These are phyloP conservation scores for Panaeolus cyanescens DNA, from an alignment of 768 basidiomycete species.

Conservation along the genomic window DNA sequence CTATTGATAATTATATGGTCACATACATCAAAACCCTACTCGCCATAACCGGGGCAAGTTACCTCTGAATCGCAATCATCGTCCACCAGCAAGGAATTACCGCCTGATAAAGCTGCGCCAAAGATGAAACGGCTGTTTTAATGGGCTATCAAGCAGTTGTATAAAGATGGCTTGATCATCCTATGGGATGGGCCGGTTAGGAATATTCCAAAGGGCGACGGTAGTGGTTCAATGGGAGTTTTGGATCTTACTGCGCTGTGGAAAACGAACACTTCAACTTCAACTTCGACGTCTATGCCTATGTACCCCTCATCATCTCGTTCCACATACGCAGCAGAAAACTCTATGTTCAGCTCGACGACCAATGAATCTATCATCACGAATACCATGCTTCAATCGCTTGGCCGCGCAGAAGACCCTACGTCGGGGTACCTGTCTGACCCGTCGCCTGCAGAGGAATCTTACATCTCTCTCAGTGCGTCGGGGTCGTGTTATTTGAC, in stretches of 20 bases:
- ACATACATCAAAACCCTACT: too few relatives aligned
- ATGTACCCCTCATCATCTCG: slow-evolving; percentile 12
- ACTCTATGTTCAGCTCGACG: slow-evolving; percentile 30
- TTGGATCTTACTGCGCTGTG: slow-evolving; percentile 42
- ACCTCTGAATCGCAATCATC: too few relatives aligned
- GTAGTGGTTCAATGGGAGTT: background rate
- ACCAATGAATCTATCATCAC: slow-evolving; percentile 12
- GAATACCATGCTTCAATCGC: slow-evolving; percentile 3
- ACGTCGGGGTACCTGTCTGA: slow-evolving; percentile 60
- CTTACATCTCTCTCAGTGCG: slow-evolving; percentile 64
- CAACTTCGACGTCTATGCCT: background rate
- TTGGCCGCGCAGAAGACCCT: slow-evolving; percentile 30
- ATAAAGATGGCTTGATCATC: slow-evolving; percentile 73
- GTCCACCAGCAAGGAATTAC: slow-evolving; percentile 6
- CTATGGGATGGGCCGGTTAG: slow-evolving; percentile 69
- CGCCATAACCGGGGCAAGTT: too few relatives aligned
- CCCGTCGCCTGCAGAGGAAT: slow-evolving; percentile 59
- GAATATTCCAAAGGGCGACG: slow-evolving; percentile 23
- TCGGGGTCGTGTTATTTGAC: slow-evolving; percentile 53
- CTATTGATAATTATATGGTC: too few relatives aligned
- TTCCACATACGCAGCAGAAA: slow-evolving; percentile 26
- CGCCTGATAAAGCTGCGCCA: slow-evolving; percentile 26
- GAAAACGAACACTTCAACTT: slow-evolving; percentile 46
- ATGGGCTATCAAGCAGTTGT: slow-evolving; percentile 63
- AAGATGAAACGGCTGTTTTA: slow-evolving; percentile 72